Conservation (phyloP, 2,329 filamentous ascomycete genomes). For the Fusarium camptoceras region DNA sequence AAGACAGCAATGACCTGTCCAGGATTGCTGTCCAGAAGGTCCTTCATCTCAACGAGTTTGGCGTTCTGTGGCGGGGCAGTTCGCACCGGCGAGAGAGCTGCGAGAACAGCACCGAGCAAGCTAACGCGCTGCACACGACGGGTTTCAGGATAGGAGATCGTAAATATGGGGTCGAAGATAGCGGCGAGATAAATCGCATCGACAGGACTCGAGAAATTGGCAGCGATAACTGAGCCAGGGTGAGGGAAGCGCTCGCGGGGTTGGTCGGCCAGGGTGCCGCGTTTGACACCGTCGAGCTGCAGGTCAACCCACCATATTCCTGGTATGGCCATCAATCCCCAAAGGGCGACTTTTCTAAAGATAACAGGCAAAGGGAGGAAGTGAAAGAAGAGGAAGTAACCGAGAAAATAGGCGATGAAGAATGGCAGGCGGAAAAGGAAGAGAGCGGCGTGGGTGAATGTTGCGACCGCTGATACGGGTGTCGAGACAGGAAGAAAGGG, state of each 20-base stretch:
- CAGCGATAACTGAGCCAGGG: slow-evolving; percentile 84
- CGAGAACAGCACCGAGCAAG: slow-evolving; percentile 78
- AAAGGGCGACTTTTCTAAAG: slow-evolving; percentile 84
- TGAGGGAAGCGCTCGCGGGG: slow-evolving; percentile 80
- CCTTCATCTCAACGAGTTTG: slow-evolving; percentile 69
- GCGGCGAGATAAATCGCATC: slow-evolving; percentile 94
- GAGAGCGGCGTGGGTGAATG: slow-evolving; percentile 75
- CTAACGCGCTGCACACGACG: slow-evolving; percentile 81
- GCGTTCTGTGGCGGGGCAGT: slow-evolving; percentile 58
- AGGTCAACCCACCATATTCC: slow-evolving; percentile 99
- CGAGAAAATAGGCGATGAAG: slow-evolving; percentile 72
- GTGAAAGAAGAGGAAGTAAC: slow-evolving; percentile 86
- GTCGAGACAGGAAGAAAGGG: slow-evolving; percentile 89
- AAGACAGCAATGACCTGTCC: slow-evolving; percentile 85
- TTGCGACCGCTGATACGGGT: slow-evolving; percentile 70
- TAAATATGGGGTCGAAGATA: slow-evolving; percentile 97
- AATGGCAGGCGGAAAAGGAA: slow-evolving; percentile 85
- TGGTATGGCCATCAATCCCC: slow-evolving; percentile 87
- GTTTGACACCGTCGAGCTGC: slow-evolving; percentile 96
- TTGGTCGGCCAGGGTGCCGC: slow-evolving; percentile 84
- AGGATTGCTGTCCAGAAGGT: slow-evolving; percentile 75
- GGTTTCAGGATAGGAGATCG: slow-evolving; percentile 80
- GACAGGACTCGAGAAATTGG: slow-evolving; percentile 91
- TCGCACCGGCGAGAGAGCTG: slow-evolving; percentile 73
- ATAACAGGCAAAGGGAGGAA: slow-evolving; percentile 75